These are phyloP conservation scores for Monilinia aucupariae DNA, from an alignment of 2,329 filamentous ascomycete species.

Conservation along the genomic window DNA sequence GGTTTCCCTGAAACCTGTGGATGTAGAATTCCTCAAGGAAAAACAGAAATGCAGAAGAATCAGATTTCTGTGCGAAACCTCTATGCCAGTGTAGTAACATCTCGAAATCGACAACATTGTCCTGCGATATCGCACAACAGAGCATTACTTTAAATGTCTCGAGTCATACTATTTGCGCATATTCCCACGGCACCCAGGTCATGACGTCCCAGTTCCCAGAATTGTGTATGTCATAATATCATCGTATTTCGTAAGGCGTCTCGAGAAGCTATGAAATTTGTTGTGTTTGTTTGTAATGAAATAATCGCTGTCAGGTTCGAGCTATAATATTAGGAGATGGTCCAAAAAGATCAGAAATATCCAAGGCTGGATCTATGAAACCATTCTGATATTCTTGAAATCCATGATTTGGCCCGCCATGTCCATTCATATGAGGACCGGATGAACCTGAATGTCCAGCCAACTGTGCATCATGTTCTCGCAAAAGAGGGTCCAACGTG, in stretches of 20 bases:
- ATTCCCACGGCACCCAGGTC: conserved; percentile 4
- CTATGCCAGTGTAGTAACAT: conserved; percentile 7
- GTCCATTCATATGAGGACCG: conserved; percentile 8
- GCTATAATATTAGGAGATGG: conserved; percentile 9
- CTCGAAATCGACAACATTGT: conserved; percentile 2
- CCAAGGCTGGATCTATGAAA: conserved; percentile 15
- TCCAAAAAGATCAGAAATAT: conserved; percentile 12
- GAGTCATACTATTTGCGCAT: background rate
- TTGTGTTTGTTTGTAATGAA: background rate
- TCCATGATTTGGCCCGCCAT: conserved; percentile 2
- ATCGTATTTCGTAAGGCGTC: background rate
- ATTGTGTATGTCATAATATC: conserved; percentile 8
- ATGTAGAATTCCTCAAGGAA: background rate
- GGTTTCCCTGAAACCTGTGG: background rate
- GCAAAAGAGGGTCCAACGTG: conserved; percentile 15
- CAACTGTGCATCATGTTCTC: conserved; percentile 15
- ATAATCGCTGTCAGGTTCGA: conserved; percentile 9
- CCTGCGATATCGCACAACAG: background rate
- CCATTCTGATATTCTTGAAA: conserved; percentile 9
- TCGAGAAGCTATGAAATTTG: background rate
- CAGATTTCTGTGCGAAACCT: conserved; percentile 3
- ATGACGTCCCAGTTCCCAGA: conserved; percentile 9
- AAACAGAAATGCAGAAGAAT: background rate
- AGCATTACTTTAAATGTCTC: background rate
- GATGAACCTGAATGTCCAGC: conserved; percentile 10